Evolutionary conservation across 306 rosid genomes (phyloP), one percentile per base, ranked within the genome.

Genomic region (Hippophae tibetana): DNA sequence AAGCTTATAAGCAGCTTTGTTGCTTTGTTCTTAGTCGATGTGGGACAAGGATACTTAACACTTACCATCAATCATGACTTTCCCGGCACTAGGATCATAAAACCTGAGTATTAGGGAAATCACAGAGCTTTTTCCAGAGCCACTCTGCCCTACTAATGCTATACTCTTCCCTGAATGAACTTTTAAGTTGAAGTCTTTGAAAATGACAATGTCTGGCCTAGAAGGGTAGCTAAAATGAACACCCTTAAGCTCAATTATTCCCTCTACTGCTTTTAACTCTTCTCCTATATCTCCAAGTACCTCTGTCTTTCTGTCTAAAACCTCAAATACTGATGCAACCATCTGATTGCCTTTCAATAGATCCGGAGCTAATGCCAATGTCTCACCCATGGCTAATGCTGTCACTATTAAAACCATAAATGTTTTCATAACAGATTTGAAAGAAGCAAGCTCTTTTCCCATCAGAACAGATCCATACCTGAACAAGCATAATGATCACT

Each of bases 61-160:
- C 84, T 81, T 80, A 87, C 98, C 98, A 66, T 92, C 98, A 51
- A 92, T 78, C 84, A 81, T 58, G 69, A 92, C 89, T 74, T 66
- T 92, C 66, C 98, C 96, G 6, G 93, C 62, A 0, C 56, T 54
- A 42, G 98, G 93, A 76, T 92, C 95, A 8, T 92, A 92, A 81
- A 85, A 92, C 63, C 96, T 77, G 81, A 92, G 89, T 55, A 87
- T 78, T 9, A 92, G 81, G 57, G 98, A 80, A 59, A 87, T 72
- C 65, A 92, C 86, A 40, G 98, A 92, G 89, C 98, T 92, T 83
- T 92, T 92, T 12, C 98, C 98, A 13, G 98, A 87, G 38, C 98
- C 98, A 64, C 98, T 92, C 77, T 87, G 98, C 31, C 98, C 96
- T 46, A 85, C 96, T 38, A 92, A 68, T 27, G 98, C 98, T 68